Evolutionary conservation across 257 asterid species (phyloP).

Genomic region (Buddleja alternifolia): DNA sequence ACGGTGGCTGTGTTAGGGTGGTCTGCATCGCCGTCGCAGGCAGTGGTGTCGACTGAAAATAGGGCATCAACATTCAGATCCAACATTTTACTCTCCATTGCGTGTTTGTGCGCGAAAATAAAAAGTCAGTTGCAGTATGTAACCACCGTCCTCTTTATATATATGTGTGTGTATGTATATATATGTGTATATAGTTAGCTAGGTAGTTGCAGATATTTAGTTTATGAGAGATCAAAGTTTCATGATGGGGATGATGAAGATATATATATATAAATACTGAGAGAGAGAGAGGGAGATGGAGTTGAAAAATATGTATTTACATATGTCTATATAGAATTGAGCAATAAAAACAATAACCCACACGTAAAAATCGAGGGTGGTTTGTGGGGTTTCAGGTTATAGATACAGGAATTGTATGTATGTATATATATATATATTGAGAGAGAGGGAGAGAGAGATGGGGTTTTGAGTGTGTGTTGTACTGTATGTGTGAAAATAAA

Average conservation of each 20-base stretch:
- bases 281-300: slow-evolving; percentile 17
- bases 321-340: background rate
- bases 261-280: no score
- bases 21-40: slow-evolving; percentile 47
- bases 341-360: slow-evolving; percentile 16
- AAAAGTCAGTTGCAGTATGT: background rate
- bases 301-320: background rate
- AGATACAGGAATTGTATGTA: slow-evolving; percentile 32
- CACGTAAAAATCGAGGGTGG: slow-evolving; percentile 19
- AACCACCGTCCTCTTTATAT: background rate
- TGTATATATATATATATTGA: background rate
- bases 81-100: slow-evolving; percentile 55
- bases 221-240: slow-evolving; percentile 26
- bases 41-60: slow-evolving; percentile 38
- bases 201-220: slow-evolving; percentile 40
- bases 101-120: slow-evolving; percentile 21
- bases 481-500: slow-evolving; percentile 28
- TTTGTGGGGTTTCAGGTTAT: slow-evolving; percentile 7
- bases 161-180: background rate
- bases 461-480: slow-evolving; percentile 27
- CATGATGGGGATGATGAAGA: slow-evolving; percentile 34
- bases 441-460: slow-evolving; percentile 29
- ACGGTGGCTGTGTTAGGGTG: slow-evolving; percentile 35
- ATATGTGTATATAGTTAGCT: slow-evolving; percentile 19
- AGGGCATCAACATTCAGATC: slow-evolving; percentile 80